These are phyloP conservation scores for Mycena crocata DNA, from an alignment of 768 basidiomycete genomes.

Conservation along the genomic window DNA sequence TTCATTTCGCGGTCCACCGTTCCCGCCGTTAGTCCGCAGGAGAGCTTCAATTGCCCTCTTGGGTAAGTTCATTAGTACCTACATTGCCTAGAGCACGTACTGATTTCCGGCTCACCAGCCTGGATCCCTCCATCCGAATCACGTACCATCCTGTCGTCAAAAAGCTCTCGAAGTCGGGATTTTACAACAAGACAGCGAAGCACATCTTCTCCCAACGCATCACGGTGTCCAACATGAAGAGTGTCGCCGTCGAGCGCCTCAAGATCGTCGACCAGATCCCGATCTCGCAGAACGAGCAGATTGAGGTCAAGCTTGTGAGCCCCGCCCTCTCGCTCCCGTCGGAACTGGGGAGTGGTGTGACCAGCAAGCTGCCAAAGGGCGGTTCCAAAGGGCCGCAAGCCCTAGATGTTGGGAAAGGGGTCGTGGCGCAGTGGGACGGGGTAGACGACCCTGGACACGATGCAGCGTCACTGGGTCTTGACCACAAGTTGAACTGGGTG, in stretches of 20 bases:
- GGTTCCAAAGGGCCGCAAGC: conserved; percentile 23
- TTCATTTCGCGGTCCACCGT: conserved; percentile 63
- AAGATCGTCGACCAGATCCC: conserved; percentile 55
- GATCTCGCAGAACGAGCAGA: conserved; percentile 45
- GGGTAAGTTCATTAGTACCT: conserved; percentile 48
- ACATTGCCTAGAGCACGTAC: background rate
- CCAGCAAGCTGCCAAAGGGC: background rate
- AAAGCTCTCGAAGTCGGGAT: conserved; percentile 47
- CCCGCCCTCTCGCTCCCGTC: conserved; percentile 25
- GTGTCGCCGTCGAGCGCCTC: conserved; percentile 40
- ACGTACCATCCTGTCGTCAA: conserved; percentile 53
- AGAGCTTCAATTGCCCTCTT: conserved; percentile 58
- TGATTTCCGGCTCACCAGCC: conserved; percentile 32
- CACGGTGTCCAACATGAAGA: conserved; percentile 53
- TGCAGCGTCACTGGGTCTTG: conserved; percentile 8
- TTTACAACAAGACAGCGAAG: conserved; percentile 48
- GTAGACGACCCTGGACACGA: conserved; percentile 41
- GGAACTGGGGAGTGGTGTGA: background rate
- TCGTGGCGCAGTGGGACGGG: conserved; percentile 54
- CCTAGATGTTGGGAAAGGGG: conserved; percentile 41
- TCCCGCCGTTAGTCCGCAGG: conserved; percentile 54
- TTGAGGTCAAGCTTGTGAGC: conserved; percentile 35
- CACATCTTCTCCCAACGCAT: conserved; percentile 50
- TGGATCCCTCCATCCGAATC: conserved; percentile 55
- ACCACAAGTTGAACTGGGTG: conserved; percentile 49